Evolutionary conservation across 2,329 filamentous ascomycete species (phyloP).

Genomic region (Nemania serpens): DNA sequence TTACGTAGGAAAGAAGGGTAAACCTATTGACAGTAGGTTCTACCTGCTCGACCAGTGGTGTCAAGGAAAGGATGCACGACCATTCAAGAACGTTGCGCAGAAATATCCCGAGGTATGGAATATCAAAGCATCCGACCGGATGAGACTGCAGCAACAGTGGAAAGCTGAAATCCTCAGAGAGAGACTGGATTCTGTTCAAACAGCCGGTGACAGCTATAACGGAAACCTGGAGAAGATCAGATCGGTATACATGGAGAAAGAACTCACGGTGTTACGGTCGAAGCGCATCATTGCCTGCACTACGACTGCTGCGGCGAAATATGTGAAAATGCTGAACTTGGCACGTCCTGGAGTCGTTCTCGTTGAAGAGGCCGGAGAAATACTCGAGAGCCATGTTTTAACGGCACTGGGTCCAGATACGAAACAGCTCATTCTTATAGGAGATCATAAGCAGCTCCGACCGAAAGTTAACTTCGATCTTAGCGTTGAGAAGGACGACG

Average conservation of each 20-base stretch:
- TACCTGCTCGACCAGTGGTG: conserved; percentile 63
- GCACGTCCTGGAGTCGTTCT: conserved; percentile 62
- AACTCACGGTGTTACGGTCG: conserved; percentile 9
- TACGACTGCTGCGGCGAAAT: conserved; percentile 69
- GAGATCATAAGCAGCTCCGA: conserved; percentile 74
- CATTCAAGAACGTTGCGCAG: conserved; percentile 1
- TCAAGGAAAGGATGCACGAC: background rate
- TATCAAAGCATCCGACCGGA: conserved; percentile 4
- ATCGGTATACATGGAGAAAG: conserved; percentile 43
- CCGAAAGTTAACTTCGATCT: conserved; percentile 68
- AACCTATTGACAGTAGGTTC: conserved; percentile 41
- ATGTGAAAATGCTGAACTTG: conserved; percentile 55
- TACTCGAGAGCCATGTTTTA: conserved; percentile 31
- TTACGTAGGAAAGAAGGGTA: conserved; percentile 51
- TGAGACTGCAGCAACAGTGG: conserved; percentile 4
- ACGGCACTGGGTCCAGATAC: conserved; percentile 27
- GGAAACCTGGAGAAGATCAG: conserved; percentile 44
- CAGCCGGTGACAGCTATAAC: conserved; percentile 45
- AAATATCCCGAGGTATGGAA: conserved; percentile 13
- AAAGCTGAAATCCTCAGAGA: conserved; percentile 4
- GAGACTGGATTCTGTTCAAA: conserved; percentile 1
- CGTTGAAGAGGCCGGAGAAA: conserved; percentile 44
- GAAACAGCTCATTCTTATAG: conserved; percentile 68
- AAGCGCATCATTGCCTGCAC: conserved; percentile 70
- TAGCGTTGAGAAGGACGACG: conserved; percentile 65